Conservation (phyloP, 345 rosid species). For the Hibiscus tridactylites region DNA sequence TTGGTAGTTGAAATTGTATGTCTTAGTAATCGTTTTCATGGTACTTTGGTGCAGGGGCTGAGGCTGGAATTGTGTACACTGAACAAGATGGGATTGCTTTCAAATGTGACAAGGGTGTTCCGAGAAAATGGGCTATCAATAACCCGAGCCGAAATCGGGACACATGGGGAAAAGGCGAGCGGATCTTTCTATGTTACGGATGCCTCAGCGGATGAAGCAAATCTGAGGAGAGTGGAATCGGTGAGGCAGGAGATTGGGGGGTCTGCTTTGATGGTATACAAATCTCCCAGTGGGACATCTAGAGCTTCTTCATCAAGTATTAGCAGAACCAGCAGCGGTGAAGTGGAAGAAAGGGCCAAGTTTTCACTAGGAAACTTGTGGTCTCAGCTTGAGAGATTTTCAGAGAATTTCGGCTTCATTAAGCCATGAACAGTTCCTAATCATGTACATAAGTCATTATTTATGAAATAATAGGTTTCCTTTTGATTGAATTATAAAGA, state of each 20-base stretch:
- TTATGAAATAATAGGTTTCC: neutral
- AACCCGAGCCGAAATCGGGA: constrained; percentile 51
- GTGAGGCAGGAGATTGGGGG: constrained; percentile 60
- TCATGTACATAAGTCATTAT: neutral
- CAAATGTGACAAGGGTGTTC: constrained; percentile 52
- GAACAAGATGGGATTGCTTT: constrained; percentile 56
- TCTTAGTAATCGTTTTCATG: neutral
- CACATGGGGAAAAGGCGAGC: constrained; percentile 42
- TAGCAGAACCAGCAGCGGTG: constrained; percentile 17
- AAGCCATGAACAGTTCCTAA: neutral
- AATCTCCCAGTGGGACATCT: constrained; percentile 14
- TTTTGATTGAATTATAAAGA: neutral
- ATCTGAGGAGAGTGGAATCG: constrained; percentile 28
- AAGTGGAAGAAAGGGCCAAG: constrained; percentile 29
- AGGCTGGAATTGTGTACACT: constrained; percentile 49
- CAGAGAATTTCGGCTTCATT: constrained; percentile 24
- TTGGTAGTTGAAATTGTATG: neutral
- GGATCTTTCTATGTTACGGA: constrained; percentile 75
- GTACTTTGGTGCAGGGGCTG: constrained; percentile 36
- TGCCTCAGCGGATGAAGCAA: constrained; percentile 48
- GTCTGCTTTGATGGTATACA: constrained; percentile 38
- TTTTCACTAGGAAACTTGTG: constrained; percentile 58
- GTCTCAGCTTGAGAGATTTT: constrained; percentile 64
- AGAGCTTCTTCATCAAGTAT: constrained; percentile 23
- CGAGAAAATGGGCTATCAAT: constrained; percentile 72